Evolutionary conservation across 176 grass and related monocot genomes (phyloP).

Genomic region (Musa beccarii): DNA sequence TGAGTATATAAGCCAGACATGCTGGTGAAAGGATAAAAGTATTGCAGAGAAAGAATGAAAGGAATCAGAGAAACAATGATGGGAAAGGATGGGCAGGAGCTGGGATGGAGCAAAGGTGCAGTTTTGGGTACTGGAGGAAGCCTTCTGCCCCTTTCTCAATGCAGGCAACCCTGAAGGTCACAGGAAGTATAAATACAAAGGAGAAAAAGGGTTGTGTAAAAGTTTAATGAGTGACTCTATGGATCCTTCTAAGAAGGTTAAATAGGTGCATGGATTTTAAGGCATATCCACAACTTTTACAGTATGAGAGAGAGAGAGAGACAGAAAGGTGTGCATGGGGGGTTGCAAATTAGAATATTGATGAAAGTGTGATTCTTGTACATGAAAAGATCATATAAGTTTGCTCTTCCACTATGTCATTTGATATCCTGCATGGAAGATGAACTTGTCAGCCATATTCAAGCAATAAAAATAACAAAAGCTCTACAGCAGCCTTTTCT

Average conservation of each 20-base stretch:
- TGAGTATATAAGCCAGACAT: neutral
- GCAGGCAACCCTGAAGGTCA: slow-evolving; percentile 14
- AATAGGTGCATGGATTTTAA: slow-evolving; percentile 4
- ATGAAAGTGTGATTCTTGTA: neutral
- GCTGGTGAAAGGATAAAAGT: slow-evolving; percentile 13
- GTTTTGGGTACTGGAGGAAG: slow-evolving; percentile 9
- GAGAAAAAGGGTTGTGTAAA: slow-evolving; percentile 16
- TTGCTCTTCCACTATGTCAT: too few species aligned
- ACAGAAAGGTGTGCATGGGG: neutral
- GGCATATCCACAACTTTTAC: slow-evolving; percentile 12
- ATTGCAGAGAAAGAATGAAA: slow-evolving; percentile 10
- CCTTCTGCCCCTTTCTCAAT: slow-evolving; percentile 27
- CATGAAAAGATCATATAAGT: too few species aligned
- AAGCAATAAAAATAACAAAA: neutral
- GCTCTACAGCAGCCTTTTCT: neutral
- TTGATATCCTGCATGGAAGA: neutral
- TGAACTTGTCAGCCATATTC: neutral
- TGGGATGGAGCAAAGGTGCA: slow-evolving; percentile 16
- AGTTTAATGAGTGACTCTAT: slow-evolving; percentile 13
- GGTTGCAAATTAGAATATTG: neutral
- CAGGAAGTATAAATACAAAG: slow-evolving; percentile 14
- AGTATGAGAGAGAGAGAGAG: slow-evolving; percentile 8
- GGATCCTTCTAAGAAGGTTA: slow-evolving; percentile 15
- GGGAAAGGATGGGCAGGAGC: neutral
- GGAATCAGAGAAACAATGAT: neutral